These are phyloP conservation scores for Ophiostoma pallidulum DNA, from an alignment of 2,329 filamentous ascomycete genomes.

Conservation along the genomic window DNA sequence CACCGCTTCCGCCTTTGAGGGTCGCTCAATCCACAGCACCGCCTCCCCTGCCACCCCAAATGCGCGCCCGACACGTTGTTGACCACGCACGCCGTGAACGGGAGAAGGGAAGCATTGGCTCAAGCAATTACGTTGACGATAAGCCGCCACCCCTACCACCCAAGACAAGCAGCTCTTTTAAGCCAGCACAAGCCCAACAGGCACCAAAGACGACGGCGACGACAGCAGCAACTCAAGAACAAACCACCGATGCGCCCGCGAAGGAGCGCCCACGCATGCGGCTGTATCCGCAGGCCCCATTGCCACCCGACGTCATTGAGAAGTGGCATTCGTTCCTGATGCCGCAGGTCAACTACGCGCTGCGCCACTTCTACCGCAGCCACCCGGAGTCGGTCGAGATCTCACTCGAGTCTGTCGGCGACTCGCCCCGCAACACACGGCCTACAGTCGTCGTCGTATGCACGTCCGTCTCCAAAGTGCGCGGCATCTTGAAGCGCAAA, in stretches of 20 bases:
- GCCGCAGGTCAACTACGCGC: conserved; percentile 61
- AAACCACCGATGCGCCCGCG: background rate
- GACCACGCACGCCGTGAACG: no score
- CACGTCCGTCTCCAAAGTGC: conserved; percentile 63
- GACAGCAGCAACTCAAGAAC: background rate
- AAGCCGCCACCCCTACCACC: conserved; percentile 8
- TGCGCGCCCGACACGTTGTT: no score
- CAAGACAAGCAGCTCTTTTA: conserved; percentile 11
- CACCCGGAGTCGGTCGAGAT: conserved; percentile 71
- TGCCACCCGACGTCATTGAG: conserved; percentile 53
- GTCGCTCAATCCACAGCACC: background rate
- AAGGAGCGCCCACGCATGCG: conserved; percentile 34
- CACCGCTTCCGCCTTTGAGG: conserved; percentile 1
- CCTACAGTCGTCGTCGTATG: conserved; percentile 72
- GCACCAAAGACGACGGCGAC: background rate
- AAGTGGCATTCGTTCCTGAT: conserved; percentile 64
- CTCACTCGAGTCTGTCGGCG: conserved; percentile 64
- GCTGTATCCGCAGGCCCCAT: conserved; percentile 49
- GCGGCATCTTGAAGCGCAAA: conserved; percentile 59
- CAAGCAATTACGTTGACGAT: background rate
- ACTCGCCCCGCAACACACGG: conserved; percentile 53
- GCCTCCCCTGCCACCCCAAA: background rate
- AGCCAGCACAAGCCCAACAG: background rate
- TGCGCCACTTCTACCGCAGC: conserved; percentile 62
- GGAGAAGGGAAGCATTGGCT: no score